Evolutionary conservation across 768 basidiomycete genomes (phyloP).

Genomic region (Phaeolepiota aurea): DNA sequence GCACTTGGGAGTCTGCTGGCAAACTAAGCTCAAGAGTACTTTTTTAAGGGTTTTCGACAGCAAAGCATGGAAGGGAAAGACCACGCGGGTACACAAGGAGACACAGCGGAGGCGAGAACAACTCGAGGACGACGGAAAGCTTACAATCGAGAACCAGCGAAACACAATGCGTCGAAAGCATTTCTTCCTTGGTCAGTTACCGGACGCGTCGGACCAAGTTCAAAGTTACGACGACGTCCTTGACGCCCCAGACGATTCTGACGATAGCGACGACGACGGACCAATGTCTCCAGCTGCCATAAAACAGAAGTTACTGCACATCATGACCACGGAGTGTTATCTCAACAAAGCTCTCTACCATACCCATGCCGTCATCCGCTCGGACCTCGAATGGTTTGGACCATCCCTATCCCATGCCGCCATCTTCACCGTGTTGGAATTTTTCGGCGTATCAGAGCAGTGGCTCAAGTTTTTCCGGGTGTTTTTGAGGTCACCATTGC

Average conservation of each 20-base stretch:
- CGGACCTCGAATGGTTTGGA: slow-evolving; percentile 36
- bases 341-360: slow-evolving; percentile 27
- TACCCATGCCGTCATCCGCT: slow-evolving; percentile 25
- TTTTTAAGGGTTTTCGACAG: slow-evolving; percentile 21
- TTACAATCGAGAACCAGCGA: slow-evolving; percentile 19
- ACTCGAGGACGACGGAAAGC: slow-evolving; percentile 8
- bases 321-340: slow-evolving; percentile 30
- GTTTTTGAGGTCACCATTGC: slow-evolving; percentile 23
- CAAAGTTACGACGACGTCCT: slow-evolving; percentile 17
- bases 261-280: slow-evolving; percentile 4
- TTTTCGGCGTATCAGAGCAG: slow-evolving; percentile 26
- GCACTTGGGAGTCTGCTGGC: slow-evolving; percentile 34
- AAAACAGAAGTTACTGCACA: slow-evolving; percentile 31
- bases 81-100: slow-evolving; percentile 6
- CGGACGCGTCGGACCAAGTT: slow-evolving; percentile 8
- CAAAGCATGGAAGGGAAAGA: slow-evolving; percentile 26
- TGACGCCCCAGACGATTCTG: slow-evolving; percentile 9
- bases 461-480: slow-evolving; percentile 22
- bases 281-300: slow-evolving; percentile 14
- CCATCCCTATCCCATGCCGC: slow-evolving; percentile 31
- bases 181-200: slow-evolving; percentile 29
- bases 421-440: slow-evolving; percentile 28
- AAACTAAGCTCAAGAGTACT: slow-evolving; percentile 23
- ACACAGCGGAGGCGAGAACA: slow-evolving; percentile 13
- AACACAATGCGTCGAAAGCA: slow-evolving; percentile 13